Evolutionary conservation across 1,284 basidiomycete species (phyloP).

Genomic region (Entoloma clypeatum): DNA sequence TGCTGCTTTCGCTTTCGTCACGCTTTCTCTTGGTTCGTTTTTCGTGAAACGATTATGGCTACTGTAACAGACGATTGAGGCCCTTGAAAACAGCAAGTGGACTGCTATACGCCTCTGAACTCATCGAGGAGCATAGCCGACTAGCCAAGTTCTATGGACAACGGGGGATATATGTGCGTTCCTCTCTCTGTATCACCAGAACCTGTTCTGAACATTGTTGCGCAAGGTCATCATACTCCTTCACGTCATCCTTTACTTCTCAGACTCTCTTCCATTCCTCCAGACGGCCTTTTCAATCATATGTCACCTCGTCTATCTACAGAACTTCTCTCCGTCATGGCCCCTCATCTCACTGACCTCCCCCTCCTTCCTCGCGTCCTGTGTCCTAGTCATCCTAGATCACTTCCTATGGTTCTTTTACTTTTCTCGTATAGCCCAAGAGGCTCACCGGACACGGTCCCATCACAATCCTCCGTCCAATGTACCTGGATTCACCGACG

Average conservation of each 20-base stretch:
- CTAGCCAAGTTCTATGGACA: conserved; percentile 78
- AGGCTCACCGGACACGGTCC: conserved; percentile 42
- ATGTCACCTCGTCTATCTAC: conserved; percentile 85
- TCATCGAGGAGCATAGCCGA: conserved; percentile 90
- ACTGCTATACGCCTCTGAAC: conserved; percentile 86
- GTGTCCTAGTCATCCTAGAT: conserved; percentile 77
- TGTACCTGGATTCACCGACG: conserved; percentile 76
- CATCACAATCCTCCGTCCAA: conserved; percentile 38
- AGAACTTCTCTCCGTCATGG: conserved; percentile 87
- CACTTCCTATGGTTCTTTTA: conserved; percentile 96
- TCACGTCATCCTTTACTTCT: conserved; percentile 74
- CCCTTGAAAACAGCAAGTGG: conserved; percentile 79
- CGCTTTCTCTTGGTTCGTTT: conserved; percentile 68
- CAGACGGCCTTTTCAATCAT: conserved; percentile 75
- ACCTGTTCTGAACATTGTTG: conserved; percentile 6
- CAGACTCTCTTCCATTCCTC: conserved; percentile 74
- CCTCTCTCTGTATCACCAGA: neutral
- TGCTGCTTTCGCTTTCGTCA: conserved; percentile 75
- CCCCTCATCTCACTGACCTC: conserved; percentile 88
- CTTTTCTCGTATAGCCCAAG: conserved; percentile 70
- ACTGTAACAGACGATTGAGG: conserved; percentile 9
- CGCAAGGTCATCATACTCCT: conserved; percentile 71
- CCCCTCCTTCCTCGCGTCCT: conserved; percentile 77
- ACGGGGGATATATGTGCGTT: conserved; percentile 79
- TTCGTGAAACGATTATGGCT: neutral